A percentile compares a stretch with the other conserved stretches of the same genome.
These are phyloP conservation scores for Tolypocladium cylindrosporum DNA, from an alignment of 2,329 filamentous ascomycete species.

Conservation along the genomic window DNA sequence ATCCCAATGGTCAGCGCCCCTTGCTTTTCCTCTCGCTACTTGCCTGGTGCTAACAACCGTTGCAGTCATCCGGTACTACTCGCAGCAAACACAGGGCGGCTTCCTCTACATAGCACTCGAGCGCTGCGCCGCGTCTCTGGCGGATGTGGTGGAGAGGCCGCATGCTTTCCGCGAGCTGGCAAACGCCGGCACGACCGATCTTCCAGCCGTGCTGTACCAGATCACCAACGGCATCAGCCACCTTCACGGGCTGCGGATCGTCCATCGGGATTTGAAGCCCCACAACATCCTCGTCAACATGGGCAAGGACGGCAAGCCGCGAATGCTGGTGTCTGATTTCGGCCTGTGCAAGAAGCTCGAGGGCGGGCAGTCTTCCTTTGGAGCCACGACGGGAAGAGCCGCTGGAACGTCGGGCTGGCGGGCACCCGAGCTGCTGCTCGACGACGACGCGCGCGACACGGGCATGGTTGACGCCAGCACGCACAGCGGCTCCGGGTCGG, in stretches of 20 bases:
- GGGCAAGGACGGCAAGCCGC: slow-evolving; percentile 58
- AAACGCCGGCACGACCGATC: slow-evolving; percentile 60
- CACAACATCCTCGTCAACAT: slow-evolving; percentile 89
- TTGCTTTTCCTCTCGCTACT: neutral
- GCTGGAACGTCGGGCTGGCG: slow-evolving; percentile 94
- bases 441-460: slow-evolving; percentile 54
- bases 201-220: slow-evolving; percentile 75
- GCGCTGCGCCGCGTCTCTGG: slow-evolving; percentile 84
- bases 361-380: slow-evolving; percentile 86
- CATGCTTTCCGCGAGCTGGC: slow-evolving; percentile 58
- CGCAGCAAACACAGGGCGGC: slow-evolving; percentile 76
- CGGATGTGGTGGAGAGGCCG: slow-evolving; percentile 78
- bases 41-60: slow-evolving; percentile 1
- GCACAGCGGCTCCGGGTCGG: slow-evolving; percentile 51
- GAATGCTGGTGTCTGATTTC: slow-evolving; percentile 95
- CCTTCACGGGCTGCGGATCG: slow-evolving; percentile 83
- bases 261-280: slow-evolving; percentile 93
- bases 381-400: slow-evolving; percentile 87
- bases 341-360: slow-evolving; percentile 96
- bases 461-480: slow-evolving; percentile 40
- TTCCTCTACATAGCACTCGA: slow-evolving; percentile 97
- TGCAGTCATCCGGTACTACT: slow-evolving; percentile 86
- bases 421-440: slow-evolving; percentile 81
- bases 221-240: slow-evolving; percentile 84
- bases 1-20: slow-evolving; percentile 58